A percentile compares a stretch with the other conserved stretches of the same genome.
Conservation (phyloP, 2,329 filamentous ascomycete species). For the Nemania sp. region DNA sequence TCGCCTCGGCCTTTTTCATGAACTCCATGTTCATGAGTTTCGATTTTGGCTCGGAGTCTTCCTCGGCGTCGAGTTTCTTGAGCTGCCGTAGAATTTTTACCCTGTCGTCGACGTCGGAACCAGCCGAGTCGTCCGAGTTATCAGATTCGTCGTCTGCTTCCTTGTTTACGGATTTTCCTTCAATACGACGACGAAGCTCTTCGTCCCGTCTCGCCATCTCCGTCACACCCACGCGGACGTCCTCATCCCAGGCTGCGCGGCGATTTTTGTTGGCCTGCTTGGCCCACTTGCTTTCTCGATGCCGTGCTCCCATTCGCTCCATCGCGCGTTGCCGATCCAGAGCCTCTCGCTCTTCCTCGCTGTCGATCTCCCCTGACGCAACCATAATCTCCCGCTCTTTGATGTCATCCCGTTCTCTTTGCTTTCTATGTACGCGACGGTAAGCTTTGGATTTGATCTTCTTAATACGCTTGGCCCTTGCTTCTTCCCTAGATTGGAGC, state of each 20-base stretch:
- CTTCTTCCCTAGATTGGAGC: conserved; percentile 84
- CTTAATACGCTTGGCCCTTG: conserved; percentile 89
- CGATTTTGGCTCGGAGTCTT: conserved; percentile 61
- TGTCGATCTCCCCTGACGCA: conserved; percentile 64
- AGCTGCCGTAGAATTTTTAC: conserved; percentile 54
- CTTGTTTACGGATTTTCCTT: conserved; percentile 59
- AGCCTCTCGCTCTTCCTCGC: conserved; percentile 66
- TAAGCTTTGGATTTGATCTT: conserved; percentile 99
- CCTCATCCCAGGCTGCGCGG: conserved; percentile 84
- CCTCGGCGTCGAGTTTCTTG: conserved; percentile 50
- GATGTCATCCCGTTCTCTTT: conserved; percentile 59
- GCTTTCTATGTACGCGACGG: conserved; percentile 86
- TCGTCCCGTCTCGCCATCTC: conserved; percentile 85
- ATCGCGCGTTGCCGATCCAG: conserved; percentile 77
- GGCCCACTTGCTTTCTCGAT: conserved; percentile 90
- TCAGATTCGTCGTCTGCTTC: conserved; percentile 42
- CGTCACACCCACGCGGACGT: conserved; percentile 74
- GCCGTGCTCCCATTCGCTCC: conserved; percentile 82
- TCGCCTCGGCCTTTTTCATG: conserved; percentile 87
- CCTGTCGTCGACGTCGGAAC: conserved; percentile 58
- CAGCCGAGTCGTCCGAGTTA: conserved; percentile 60
- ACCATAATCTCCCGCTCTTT: conserved; percentile 57
- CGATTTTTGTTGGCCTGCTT: conserved; percentile 81
- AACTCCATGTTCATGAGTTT: conserved; percentile 86
- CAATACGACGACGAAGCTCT: conserved; percentile 77